These are phyloP conservation scores for Tylopilus orsonianus DNA, from an alignment of 1,284 basidiomycete genomes.

Conservation along the genomic window DNA sequence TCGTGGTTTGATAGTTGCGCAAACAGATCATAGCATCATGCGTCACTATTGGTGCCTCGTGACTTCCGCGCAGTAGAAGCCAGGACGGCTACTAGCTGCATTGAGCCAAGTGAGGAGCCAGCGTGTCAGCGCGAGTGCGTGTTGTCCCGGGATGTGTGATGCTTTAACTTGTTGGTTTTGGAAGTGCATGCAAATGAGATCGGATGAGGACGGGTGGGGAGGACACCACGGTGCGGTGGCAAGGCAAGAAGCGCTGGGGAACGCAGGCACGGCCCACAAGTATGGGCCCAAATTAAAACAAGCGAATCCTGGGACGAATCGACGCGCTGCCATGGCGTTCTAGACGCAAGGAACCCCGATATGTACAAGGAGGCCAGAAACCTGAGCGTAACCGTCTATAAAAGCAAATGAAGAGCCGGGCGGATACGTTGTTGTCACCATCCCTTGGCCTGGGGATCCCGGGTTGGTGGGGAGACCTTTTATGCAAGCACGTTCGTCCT, in stretches of 20 bases:
- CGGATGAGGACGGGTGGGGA: constrained; percentile 24
- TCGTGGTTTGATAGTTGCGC: constrained; percentile 11
- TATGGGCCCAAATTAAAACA: constrained; percentile 16
- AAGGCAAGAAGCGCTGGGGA: constrained; percentile 14
- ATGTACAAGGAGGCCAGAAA: constrained; percentile 30
- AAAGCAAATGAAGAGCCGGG: constrained; percentile 24
- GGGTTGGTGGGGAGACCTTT: constrained; percentile 9
- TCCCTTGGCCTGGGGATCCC: constrained; percentile 15
- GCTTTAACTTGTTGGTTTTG: too few relatives aligned
- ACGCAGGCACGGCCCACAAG: constrained; percentile 9
- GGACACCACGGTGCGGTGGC: too few relatives aligned
- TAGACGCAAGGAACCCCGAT: constrained; percentile 23
- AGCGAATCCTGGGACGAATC: constrained; percentile 25
- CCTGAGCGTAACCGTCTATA: constrained; percentile 28
- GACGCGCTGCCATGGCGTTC: constrained; percentile 13
- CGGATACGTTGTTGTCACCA: constrained; percentile 12
- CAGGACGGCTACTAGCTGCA: too few relatives aligned
- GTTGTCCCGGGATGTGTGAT: too few relatives aligned
- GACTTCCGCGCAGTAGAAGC: constrained; percentile 8
- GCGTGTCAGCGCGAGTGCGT: too few relatives aligned
- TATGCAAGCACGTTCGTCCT: constrained; percentile 39
- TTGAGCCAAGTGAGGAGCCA: too few relatives aligned
- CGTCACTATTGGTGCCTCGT: constrained; percentile 9
- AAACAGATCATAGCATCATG: neutral
- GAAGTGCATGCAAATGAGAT: neutral